Percentiles rank a stretch among this genome's conserved stretches.
Conservation (phyloP, 2,329 filamentous ascomycete species). For the Xylaria sp. region DNA sequence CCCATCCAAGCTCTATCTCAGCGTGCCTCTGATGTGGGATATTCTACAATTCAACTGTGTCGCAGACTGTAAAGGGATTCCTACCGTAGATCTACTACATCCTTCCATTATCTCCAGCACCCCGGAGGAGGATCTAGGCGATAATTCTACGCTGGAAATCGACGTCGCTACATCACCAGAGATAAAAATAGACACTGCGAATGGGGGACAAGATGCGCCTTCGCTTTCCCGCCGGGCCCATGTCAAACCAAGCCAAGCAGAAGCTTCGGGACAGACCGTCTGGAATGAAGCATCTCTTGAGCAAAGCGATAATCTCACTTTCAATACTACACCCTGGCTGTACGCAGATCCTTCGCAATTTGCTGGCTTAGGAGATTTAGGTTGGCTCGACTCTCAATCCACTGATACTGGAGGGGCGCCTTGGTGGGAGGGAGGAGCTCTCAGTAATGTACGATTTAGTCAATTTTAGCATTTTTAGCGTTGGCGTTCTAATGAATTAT, state of each 20-base stretch:
- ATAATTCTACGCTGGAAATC: slow-evolving; percentile 36
- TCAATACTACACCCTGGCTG: slow-evolving; percentile 38
- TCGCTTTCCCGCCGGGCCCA: slow-evolving; percentile 34
- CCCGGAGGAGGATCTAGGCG: slow-evolving; percentile 30
- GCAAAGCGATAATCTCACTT: slow-evolving; percentile 36
- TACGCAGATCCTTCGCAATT: slow-evolving; percentile 38
- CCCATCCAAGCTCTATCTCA: slow-evolving; percentile 37
- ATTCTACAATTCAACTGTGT: slow-evolving; percentile 38
- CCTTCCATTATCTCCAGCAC: slow-evolving; percentile 25
- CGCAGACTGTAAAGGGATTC: slow-evolving; percentile 33
- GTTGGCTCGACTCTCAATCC: slow-evolving; percentile 36
- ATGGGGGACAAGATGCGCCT: slow-evolving; percentile 37
- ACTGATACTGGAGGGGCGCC: slow-evolving; percentile 28
- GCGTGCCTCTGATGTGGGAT: slow-evolving; percentile 39
- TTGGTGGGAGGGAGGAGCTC: slow-evolving; percentile 34
- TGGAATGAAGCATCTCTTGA: slow-evolving; percentile 34
- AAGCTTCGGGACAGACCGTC: slow-evolving; percentile 31
- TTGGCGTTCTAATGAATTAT: slow-evolving; percentile 11
- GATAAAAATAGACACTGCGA: slow-evolving; percentile 37
- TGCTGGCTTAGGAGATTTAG: slow-evolving; percentile 32
- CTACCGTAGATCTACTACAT: slow-evolving; percentile 34
- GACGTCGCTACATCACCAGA: slow-evolving; percentile 37
- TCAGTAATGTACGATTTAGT: slow-evolving; percentile 33
- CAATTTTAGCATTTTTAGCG: slow-evolving; percentile 37
- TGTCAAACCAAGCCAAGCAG: slow-evolving; percentile 28